These are phyloP conservation scores for Pythium coloratum DNA, from an alignment of 352 stramenopile genomes.

Conservation along the genomic window DNA sequence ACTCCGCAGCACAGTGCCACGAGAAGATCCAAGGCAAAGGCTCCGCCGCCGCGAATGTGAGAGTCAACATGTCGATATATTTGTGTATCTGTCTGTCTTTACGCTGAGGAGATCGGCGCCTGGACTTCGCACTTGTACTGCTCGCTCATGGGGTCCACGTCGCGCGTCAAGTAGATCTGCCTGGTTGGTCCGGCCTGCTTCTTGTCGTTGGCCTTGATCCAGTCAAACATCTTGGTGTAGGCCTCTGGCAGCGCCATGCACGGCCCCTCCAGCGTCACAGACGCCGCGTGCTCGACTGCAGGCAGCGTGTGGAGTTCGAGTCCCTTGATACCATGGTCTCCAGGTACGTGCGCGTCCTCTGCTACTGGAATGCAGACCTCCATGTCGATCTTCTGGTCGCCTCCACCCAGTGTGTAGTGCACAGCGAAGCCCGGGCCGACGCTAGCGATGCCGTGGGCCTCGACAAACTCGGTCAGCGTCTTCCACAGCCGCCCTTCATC, in stretches of 20 bases:
- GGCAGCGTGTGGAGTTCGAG: conserved; percentile 3
- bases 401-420: conserved; percentile 8
- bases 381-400: conserved; percentile 11
- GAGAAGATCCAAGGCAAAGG: too few relatives aligned
- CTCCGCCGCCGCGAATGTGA: too few relatives aligned
- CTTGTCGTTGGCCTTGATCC: conserved; percentile 1
- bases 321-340: not conserved
- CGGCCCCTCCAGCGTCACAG: conserved; percentile 6
- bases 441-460: not conserved
- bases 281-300: not conserved
- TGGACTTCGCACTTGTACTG: conserved; percentile 7
- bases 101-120: not conserved
- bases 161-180: conserved; percentile 10
- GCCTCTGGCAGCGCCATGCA: not conserved
- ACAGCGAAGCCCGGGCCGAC: conserved; percentile 6
- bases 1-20: too few relatives aligned
- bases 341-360: not conserved
- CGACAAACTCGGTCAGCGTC: conserved; percentile 2
- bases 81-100: too few relatives aligned
- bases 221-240: conserved; percentile 2
- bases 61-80: too few relatives aligned
- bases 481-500: conserved; percentile 10
- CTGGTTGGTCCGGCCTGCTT: conserved; percentile 2
- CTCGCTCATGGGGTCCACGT: conserved; percentile 12
- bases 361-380: conserved; percentile 10